Evolutionary conservation across 108 stramenopile species (phyloP).

Genomic region (Conticribra weissflogii): DNA sequence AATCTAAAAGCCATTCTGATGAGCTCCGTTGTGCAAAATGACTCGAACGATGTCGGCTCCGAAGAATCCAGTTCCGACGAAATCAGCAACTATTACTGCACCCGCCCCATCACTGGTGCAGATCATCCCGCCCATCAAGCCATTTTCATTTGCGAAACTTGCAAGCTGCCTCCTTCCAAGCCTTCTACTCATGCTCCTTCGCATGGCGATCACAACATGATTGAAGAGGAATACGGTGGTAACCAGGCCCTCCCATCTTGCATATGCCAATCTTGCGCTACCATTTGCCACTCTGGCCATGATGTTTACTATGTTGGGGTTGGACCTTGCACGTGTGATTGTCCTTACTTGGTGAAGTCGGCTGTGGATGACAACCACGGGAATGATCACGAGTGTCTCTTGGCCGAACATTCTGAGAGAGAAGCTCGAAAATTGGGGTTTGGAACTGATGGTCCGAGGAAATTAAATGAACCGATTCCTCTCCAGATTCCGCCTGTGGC

Average conservation of each 20-base stretch:
- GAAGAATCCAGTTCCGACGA: no score
- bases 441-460: not conserved
- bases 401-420: constrained; percentile 2
- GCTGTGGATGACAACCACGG: not conserved
- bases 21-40: no score
- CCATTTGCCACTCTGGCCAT: constrained; percentile 61
- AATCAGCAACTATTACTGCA: constrained; percentile 49
- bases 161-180: constrained; percentile 25
- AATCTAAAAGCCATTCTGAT: no score
- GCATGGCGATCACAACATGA: not conserved
- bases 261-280: constrained; percentile 78
- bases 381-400: not conserved
- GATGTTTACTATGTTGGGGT: constrained; percentile 60
- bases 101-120: constrained; percentile 63
- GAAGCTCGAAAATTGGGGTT: constrained; percentile 11
- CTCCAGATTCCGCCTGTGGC: constrained; percentile 3
- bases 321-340: constrained; percentile 81
- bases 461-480: constrained; percentile 15
- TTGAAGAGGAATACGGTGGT: constrained; percentile 6
- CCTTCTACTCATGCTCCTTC: not conserved
- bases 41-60: no score
- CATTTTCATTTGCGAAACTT: constrained; percentile 63
- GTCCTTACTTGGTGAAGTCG: constrained; percentile 17
- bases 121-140: constrained; percentile 52
- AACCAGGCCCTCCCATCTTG: constrained; percentile 46